phyloP scores from a whole-genome alignment of 257 asterid species.

The Coffea eugenioides region DNA sequence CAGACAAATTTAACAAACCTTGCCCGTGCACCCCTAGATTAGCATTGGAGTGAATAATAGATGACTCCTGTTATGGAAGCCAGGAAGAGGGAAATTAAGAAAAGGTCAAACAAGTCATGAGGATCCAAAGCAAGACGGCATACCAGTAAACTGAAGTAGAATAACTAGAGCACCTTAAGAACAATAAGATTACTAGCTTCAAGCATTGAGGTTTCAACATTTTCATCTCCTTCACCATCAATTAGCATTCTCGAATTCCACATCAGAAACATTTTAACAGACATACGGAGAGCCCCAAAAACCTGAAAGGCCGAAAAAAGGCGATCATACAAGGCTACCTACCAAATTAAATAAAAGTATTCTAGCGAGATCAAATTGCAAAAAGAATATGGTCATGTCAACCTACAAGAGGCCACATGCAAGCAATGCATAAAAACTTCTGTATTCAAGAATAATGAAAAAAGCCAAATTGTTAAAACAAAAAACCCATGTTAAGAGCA shows the following conservation, averaged over 20 bases:
- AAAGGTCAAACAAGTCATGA: conserved; percentile 18
- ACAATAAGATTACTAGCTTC: conserved; percentile 99
- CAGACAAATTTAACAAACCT: conserved; percentile 84
- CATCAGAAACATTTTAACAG: conserved; percentile 96
- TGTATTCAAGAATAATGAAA: not conserved
- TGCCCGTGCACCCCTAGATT: conserved; percentile 97
- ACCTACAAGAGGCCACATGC: not conserved
- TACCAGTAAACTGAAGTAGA: conserved; percentile 9
- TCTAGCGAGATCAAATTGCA: not conserved
- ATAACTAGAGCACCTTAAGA: conserved; percentile 61
- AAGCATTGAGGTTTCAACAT: conserved; percentile 89
- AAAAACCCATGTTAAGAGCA: not conserved
- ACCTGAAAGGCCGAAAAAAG: conserved; percentile 47
- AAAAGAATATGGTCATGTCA: not conserved
- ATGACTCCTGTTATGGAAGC: conserved; percentile 57
- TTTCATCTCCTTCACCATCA: conserved; percentile 98
- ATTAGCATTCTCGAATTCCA: conserved; percentile 90
- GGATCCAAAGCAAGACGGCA: conserved; percentile 11
- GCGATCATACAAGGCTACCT: not conserved
- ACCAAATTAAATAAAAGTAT: not conserved
- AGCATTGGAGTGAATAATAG: conserved; percentile 92
- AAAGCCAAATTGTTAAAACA: not conserved
- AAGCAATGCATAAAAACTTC: not conserved
- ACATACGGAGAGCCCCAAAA: conserved; percentile 99
- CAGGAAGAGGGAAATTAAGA: not conserved